Evolutionary conservation across 106 monocot species (phyloP), one percentile per base, ranked within the genome.

Genomic region (Amphibolis antarctica): DNA sequence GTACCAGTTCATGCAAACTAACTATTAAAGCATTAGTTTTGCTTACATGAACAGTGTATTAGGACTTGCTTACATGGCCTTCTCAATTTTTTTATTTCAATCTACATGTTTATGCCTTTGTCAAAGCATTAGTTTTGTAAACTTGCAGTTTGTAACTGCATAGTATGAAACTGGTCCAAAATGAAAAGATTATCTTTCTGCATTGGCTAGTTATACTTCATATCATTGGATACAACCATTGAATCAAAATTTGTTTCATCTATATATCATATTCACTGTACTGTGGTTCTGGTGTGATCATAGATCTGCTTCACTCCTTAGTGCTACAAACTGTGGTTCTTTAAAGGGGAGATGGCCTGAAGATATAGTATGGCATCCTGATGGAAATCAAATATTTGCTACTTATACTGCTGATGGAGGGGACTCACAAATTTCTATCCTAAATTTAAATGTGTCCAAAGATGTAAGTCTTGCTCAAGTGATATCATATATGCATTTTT

Each of bases 261-360:
- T 29, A 0, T 60, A 26, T 14, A 28, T 62, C 36, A 7, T 36
- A 36, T 4, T 36, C 7, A 2, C 2, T 4, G 36, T 36, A 4
- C 7, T 36, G 36, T 2, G 36, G 1, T 19, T 2, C 4, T 28
- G 59, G 13, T 55, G 20, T 52, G 21, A 60, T 60, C 79, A 69
- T 78, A 88, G 88, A 52, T 69, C 77, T 23, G 64, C 79, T 28
- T 68, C 75, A 45, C 55, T 86, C 24, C 65, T 86, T 63, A 77
- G 86, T 53, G 73, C 69, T 17, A 77, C 68, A 60, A 79, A 89
- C 71, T 86, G 89, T 65, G 19, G 75, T 26, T 86, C 89, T 21
- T 80, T 77, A 68, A 83, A 79, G 20, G 71, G 83, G 30, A 84
- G 80, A 76, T 94, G 94, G 94, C 89, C 94, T 53, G 89, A 94